Percentiles rank a stretch among this genome's conserved stretches.
Evolutionary conservation across 2,329 filamentous ascomycete genomes (phyloP).

Genomic region (Sphaerulina musiva): DNA sequence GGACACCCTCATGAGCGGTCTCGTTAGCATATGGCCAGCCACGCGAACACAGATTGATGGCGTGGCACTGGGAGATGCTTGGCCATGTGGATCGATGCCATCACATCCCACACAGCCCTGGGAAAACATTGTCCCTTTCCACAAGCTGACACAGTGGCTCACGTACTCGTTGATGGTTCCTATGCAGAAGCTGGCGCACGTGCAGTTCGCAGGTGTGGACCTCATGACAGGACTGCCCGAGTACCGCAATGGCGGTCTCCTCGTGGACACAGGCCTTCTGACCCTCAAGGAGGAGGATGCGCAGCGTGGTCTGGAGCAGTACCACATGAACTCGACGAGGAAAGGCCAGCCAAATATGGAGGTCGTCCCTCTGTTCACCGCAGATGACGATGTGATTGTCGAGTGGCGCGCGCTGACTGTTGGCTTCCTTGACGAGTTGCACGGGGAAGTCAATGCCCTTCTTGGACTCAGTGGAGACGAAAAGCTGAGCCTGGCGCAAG

Average conservation of each 20-base stretch:
- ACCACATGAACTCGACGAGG: conserved; percentile 62
- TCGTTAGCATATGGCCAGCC: conserved; percentile 80
- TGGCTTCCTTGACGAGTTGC: conserved; percentile 64
- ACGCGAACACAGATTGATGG: conserved; percentile 83
- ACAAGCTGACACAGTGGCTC: conserved; percentile 92
- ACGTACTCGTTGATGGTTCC: conserved; percentile 90
- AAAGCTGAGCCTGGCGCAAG: conserved; percentile 70
- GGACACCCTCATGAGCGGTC: conserved; percentile 80
- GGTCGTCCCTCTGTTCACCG: conserved; percentile 65
- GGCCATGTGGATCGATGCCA: conserved; percentile 85
- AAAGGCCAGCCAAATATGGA: conserved; percentile 66
- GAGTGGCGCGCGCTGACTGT: conserved; percentile 74
- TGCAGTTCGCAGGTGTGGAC: conserved; percentile 76
- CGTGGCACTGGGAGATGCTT: conserved; percentile 82
- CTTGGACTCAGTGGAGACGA: conserved; percentile 64
- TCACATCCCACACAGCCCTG: conserved; percentile 61
- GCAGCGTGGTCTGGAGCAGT: conserved; percentile 64
- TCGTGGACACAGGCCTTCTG: conserved; percentile 77
- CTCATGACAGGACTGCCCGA: conserved; percentile 83
- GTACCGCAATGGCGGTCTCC: conserved; percentile 83
- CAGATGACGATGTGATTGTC: conserved; percentile 70
- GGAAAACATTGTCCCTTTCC: conserved; percentile 83
- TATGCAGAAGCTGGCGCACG: conserved; percentile 72
- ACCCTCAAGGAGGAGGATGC: conserved; percentile 65
- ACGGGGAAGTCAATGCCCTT: conserved; percentile 60